Conservation (phyloP, 805 yeast species). For the Starmerella vaccinii region DNA sequence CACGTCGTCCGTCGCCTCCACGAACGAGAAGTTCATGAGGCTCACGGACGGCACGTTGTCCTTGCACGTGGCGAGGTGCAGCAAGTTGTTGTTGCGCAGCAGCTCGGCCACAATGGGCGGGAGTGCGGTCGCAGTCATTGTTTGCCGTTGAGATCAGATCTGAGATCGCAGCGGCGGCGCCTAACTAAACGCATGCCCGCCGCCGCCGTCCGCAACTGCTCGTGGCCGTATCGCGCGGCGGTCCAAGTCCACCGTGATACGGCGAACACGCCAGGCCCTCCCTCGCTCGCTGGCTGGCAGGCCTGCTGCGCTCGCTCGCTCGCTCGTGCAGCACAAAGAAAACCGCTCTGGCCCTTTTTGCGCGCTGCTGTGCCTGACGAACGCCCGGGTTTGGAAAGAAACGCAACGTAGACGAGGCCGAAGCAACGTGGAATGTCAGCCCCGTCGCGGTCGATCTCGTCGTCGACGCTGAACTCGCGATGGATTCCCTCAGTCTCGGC, state of each 20-base stretch:
- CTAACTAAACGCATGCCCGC: too few species aligned
- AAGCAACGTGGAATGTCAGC: background rate
- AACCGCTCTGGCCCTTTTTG: background rate
- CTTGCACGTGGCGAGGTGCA: conserved; percentile 75
- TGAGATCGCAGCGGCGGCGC: too few species aligned
- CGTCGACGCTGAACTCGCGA: conserved; percentile 4
- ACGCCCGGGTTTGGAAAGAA: background rate
- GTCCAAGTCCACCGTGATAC: too few species aligned
- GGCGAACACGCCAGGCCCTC: too few species aligned
- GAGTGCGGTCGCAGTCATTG: conserved; percentile 5
- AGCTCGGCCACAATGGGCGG: conserved; percentile 19
- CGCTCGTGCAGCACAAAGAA: too few species aligned
- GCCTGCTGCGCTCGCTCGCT: too few species aligned
- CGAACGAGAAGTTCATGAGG: conserved; percentile 75
- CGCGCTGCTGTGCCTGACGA: background rate
- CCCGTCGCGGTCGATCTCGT: conserved; percentile 5
- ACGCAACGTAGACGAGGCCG: background rate
- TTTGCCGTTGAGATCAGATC: background rate
- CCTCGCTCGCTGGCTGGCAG: too few species aligned
- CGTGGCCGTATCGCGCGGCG: background rate
- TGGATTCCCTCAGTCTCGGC: conserved; percentile 13
- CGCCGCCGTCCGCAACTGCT: background rate
- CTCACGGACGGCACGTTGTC: conserved; percentile 75
- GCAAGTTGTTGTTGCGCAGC: conserved; percentile 27
- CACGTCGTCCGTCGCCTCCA: conserved; percentile 24